Conservation (phyloP, 228 moss, liverwort and hornwort species). For the Sphagnum magellanicum region DNA sequence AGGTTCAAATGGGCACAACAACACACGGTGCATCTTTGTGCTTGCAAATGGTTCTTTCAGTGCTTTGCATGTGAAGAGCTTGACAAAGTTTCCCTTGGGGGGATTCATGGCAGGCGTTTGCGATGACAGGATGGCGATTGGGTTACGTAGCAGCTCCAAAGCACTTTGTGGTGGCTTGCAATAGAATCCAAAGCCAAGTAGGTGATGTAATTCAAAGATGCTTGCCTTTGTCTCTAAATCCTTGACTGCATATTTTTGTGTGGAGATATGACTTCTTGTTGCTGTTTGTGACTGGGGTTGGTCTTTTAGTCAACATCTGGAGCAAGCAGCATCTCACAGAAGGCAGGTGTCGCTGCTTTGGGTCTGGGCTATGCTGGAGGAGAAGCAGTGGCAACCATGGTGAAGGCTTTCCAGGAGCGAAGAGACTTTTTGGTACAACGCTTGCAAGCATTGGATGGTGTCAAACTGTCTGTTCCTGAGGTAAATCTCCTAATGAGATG, state of each 20-base stretch:
- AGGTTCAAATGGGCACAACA: too few relatives aligned
- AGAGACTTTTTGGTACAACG: constrained; percentile 82
- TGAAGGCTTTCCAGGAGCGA: constrained; percentile 73
- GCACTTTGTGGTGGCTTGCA: constrained; percentile 79
- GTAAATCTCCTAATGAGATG: constrained; percentile 12
- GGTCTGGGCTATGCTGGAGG: constrained; percentile 88
- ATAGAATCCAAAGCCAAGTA: constrained; percentile 94
- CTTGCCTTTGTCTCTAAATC: too few relatives aligned
- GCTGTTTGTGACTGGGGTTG: background rate
- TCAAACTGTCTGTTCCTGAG: constrained; percentile 77
- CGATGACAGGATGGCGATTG: constrained; percentile 98
- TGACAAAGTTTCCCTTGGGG: background rate
- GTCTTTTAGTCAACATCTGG: constrained; percentile 78
- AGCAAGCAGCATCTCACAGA: constrained; percentile 96
- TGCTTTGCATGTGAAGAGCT: too few relatives aligned
- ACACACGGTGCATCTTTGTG: too few relatives aligned
- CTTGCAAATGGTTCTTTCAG: too few relatives aligned
- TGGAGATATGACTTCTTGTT: background rate
- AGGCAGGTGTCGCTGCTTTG: constrained; percentile 87
- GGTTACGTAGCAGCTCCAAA: constrained; percentile 94
- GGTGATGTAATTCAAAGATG: background rate
- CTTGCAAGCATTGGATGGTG: constrained; percentile 74
- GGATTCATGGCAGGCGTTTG: constrained; percentile 54
- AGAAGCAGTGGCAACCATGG: constrained; percentile 79
- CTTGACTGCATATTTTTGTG: background rate